A percentile compares a stretch with the other conserved stretches of the same genome.
Conservation (phyloP, 1,284 basidiomycete species). For the Marasmius fiardii region DNA sequence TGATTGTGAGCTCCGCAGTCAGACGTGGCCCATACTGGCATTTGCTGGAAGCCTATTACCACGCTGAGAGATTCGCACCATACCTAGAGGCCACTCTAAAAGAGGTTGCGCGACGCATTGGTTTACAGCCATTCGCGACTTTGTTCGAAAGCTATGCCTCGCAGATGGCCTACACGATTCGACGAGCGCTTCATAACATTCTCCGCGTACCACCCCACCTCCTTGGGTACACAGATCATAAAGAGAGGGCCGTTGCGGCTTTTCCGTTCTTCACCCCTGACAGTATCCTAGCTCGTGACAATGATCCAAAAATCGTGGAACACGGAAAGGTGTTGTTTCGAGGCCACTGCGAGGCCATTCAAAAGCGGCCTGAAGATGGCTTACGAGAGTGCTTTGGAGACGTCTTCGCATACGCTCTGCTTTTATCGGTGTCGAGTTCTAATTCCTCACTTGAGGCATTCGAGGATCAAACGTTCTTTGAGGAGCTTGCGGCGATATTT, state of each 20-base stretch:
- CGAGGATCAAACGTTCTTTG: not conserved
- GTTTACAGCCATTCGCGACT: slow-evolving; percentile 57
- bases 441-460: not conserved
- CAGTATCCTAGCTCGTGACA: slow-evolving; percentile 43
- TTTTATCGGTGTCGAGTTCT: slow-evolving; percentile 38
- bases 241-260: slow-evolving; percentile 56
- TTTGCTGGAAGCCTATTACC: slow-evolving; percentile 69
- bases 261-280: slow-evolving; percentile 63
- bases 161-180: slow-evolving; percentile 70
- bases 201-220: slow-evolving; percentile 66
- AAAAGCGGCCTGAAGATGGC: slow-evolving; percentile 49
- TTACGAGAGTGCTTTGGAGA: slow-evolving; percentile 68
- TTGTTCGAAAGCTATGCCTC: slow-evolving; percentile 81
- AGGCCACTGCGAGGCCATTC: slow-evolving; percentile 62
- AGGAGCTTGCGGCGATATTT: not conserved
- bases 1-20: slow-evolving; percentile 76
- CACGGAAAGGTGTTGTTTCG: slow-evolving; percentile 50
- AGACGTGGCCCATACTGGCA: slow-evolving; percentile 90
- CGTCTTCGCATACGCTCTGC: slow-evolving; percentile 62
- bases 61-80: slow-evolving; percentile 42
- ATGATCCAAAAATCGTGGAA: slow-evolving; percentile 24
- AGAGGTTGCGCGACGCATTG: slow-evolving; percentile 66
- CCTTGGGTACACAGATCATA: slow-evolving; percentile 65
- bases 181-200: slow-evolving; percentile 50
- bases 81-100: slow-evolving; percentile 68